Base-by-base conservation (phyloP, 257 asterid genomes). In the Leonotis leonurus region DNA sequence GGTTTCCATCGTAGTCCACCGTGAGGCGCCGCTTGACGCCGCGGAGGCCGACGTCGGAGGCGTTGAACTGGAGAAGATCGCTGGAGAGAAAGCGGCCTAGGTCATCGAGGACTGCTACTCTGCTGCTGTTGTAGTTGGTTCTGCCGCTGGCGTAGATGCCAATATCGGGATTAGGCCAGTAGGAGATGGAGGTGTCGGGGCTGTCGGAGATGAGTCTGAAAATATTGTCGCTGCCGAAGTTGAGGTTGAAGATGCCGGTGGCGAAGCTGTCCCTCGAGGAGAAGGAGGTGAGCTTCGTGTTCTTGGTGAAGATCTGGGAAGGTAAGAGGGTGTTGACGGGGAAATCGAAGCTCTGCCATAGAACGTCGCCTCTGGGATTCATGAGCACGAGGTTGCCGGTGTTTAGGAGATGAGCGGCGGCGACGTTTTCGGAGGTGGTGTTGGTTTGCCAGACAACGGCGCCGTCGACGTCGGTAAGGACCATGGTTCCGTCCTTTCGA, bases 291-390 rank as follows among this genome's bases (percentile, higher is more conserved):
- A 88, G 45, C 6, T 67, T 76, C 9, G 81, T 74, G 17, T 32
- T 74, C 85, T 85, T 88, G 35, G 89, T 85, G 48, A 88, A 75
- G 0, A 4, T 5, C 53, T 85, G 91, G 14, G 74, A n/a, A 24
- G 96, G 96, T 20, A 88, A 51, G 8, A 88, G 83, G 27, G 92
- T 81, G 50, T 83, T 81, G 0, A 84, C 80, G 0, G 95, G 95
- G 33, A 36, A 80, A 67, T 80, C 95, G 39, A 83, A 86, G 25
- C 85, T 80, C 68, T 83, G 83, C 96, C 96, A 88, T 22, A 80
- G 71, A 39, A 81, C 17, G 6, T 65, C 56, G 48, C 78, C 83
- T 44, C 13, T 20, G 0, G 65, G 69, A 46, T 67, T 74, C 53
- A 41, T 60, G n/a, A 87, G 45, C 3, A 85, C 82, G 6, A 88